Base-by-base conservation (phyloP, 2,329 filamentous ascomycete genomes). In the Cladosporium velox region DNA sequence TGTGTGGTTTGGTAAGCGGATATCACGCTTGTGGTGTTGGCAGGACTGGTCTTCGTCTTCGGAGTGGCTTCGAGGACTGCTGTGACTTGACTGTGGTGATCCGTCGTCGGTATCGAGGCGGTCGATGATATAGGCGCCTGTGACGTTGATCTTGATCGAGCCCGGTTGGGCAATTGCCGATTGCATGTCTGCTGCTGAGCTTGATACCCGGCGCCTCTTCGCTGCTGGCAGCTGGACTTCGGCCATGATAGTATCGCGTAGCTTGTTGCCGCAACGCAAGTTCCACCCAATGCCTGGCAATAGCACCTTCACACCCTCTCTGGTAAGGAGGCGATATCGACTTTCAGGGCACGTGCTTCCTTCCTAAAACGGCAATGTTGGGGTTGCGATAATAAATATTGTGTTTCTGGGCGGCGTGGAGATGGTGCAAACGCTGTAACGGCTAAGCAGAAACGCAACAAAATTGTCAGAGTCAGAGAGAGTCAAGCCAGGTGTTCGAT, bases 71-170 rank as follows among this genome's bases (percentile, higher is more conserved):
- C 79, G 77, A 3, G 85, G 83, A n/a, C 73, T 74, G 51, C 67
- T 67, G 24, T 61, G 67, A 47, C 64, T 71, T 61, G 69, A 72
- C n/a, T 66, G 68, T 47, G 41, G 41, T 3, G 75, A 73, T 8
- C 74, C 73, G 18, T 62, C 59, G 35, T 76, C 74, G 26, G 74
- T 72, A 14, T 81, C 79, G 44, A 92, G 90, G 68, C 94, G 90
- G 76, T 97, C 92, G 73, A 97, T 93, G 71, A 99, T 98, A 76
- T 97, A 97, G 47, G 95, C 95, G 75, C 94, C 95, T 77, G 93
- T 89, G 70, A 98, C 94, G 77, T 99, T 98, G 82, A 99, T 98
- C 80, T 91, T 90, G 74, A 97, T 93, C 15, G 91, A 81, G 28
- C 87, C 87, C 2, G 87, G 87, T 66, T 86, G 85, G 67, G 81